These are phyloP conservation scores for Coemansia sp. DNA, from an alignment of 192 early-diverging fungal species.

Conservation along the genomic window DNA sequence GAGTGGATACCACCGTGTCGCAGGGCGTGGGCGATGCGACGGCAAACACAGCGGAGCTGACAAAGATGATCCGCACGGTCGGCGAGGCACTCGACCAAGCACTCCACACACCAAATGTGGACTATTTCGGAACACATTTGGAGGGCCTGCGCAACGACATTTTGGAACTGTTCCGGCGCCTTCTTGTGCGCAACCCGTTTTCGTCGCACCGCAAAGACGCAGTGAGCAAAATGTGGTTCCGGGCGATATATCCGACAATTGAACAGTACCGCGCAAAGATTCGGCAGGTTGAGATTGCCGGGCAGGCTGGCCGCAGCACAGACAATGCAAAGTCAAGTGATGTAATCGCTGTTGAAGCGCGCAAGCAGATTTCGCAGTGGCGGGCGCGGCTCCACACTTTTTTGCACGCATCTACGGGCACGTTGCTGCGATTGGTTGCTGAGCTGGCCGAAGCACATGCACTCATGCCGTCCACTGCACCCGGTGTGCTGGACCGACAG, in stretches of 20 bases:
- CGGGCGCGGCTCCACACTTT: conserved; percentile 39
- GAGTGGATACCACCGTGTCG: neutral
- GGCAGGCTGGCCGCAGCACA: neutral
- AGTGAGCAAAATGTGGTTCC: conserved; percentile 46
- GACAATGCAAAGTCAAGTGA: neutral
- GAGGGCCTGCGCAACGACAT: conserved; percentile 37
- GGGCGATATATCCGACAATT: conserved; percentile 36
- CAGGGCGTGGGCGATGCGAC: conserved; percentile 1
- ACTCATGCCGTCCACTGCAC: conserved; percentile 17
- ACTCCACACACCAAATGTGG: conserved; percentile 14
- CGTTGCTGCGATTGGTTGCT: conserved; percentile 26
- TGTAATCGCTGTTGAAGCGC: conserved; percentile 6
- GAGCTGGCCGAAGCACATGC: conserved; percentile 37
- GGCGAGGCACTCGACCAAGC: conserved; percentile 29
- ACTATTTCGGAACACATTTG: conserved; percentile 32
- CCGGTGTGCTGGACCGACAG: conserved; percentile 30
- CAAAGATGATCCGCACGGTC: conserved; percentile 31
- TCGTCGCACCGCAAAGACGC: conserved; percentile 48
- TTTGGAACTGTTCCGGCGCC: conserved; percentile 42
- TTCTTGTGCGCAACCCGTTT: conserved; percentile 44
- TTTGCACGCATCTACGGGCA: conserved; percentile 34
- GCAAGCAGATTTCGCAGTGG: conserved; percentile 29
- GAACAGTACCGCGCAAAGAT: conserved; percentile 47
- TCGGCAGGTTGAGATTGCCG: conserved; percentile 22
- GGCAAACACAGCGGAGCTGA: conserved; percentile 42